Conservation (phyloP, 768 basidiomycete genomes). For the Solioccasus polychromus region DNA sequence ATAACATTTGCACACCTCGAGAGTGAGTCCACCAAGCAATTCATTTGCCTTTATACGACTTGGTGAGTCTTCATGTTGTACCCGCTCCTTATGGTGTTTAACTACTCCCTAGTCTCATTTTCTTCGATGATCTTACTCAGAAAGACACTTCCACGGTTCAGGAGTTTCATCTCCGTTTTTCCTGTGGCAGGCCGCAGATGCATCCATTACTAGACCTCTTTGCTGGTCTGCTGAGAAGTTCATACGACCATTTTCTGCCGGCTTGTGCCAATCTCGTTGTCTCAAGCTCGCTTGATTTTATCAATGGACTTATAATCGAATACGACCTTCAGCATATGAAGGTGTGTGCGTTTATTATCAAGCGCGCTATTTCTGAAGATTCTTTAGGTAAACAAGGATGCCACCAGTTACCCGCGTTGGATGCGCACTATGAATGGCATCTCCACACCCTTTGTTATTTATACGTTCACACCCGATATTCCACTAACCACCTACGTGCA, state of each 20-base stretch:
- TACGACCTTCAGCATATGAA: background rate
- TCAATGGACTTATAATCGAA: constrained; percentile 3
- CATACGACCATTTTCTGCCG: constrained; percentile 3
- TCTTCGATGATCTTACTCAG: constrained; percentile 6
- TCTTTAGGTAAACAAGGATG: background rate
- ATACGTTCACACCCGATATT: constrained; percentile 5
- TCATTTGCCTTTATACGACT: constrained; percentile 6
- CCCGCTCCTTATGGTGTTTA: background rate
- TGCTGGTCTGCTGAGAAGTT: background rate
- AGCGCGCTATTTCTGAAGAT: background rate
- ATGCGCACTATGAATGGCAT: constrained; percentile 3
- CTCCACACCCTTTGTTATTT: constrained; percentile 2
- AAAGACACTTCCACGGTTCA: constrained; percentile 1
- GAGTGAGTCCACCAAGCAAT: constrained; percentile 1
- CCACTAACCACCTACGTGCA: constrained; percentile 2
- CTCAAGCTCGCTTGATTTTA: constrained; percentile 4
- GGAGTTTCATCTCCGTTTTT: constrained; percentile 4
- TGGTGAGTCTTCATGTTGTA: background rate
- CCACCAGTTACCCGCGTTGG: constrained; percentile 3
- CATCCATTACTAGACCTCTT: constrained; percentile 5
- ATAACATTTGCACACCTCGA: constrained; percentile 2
- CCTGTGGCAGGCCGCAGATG: background rate
- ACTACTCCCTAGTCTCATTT: background rate
- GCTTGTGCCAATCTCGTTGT: constrained; percentile 4
- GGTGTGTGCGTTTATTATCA: too few relatives aligned